Base-by-base conservation (phyloP, 371 early-diverging fungal genomes). In the Catenaria anguillulae region DNA sequence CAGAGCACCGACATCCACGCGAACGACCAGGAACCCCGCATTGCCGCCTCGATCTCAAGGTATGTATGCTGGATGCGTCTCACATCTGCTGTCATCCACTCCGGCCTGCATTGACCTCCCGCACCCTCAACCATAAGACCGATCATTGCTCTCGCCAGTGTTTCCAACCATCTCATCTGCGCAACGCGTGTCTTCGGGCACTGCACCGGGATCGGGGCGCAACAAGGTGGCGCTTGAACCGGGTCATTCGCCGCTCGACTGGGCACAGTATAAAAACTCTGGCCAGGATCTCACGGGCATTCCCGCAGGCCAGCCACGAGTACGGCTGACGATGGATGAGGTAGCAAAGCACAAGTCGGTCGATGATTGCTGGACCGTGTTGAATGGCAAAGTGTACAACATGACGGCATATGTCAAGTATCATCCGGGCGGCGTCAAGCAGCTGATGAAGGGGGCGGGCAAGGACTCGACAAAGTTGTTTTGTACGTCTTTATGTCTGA, bases 371-470 rank as follows among this genome's bases (percentile, higher is more conserved):
- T 98, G 99, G 98, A 90, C 93, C 64, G 88, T 89, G 23, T 74
- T 97, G 52, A 78, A 83, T 29, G 93, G 93, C 37, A 89, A 88
- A 65, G 90, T 98, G 1, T 98, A 94, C 73, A 94, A 98, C 67
- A 81, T 92, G 33, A 93, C 98, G 26, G 77, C 85, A 4, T 98
- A 97, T 69, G 34, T 97, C n/a, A 81, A 88, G 55, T 92, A 87
- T 68, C 98, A 98, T 71, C 99, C 98, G 23, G 99, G 99, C 35
- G 98, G 98, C 19, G 73, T 45, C 40, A 82, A 81, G 65, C 88
- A 94, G 72, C 68, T 98, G 52, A 83, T 97, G 91, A 76, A 92
- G 12, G 84, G 85, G 33, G 98, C 93, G 2, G 99, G 99, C 37
- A 86, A 84, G 66, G 98, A 98, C 61, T 92, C 90, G 21, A 93